Evolutionary conservation across 345 rosid species (phyloP).

Genomic region (Moricandia arvensis): DNA sequence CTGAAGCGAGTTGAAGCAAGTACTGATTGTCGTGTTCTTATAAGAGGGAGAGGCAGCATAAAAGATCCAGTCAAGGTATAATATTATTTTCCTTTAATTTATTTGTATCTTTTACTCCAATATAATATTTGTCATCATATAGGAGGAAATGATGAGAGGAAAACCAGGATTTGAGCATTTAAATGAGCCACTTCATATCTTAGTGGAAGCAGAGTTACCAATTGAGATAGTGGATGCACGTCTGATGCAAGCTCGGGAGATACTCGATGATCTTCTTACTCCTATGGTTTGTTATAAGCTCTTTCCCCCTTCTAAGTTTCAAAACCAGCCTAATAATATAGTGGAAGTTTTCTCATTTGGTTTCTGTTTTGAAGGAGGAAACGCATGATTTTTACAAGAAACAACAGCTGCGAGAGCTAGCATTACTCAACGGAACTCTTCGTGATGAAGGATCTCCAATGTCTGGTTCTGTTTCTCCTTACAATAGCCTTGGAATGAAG

Average conservation of each 20-base stretch:
- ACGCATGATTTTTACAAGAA: conserved; percentile 94
- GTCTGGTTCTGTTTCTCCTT: conserved; percentile 93
- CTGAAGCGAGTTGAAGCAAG: conserved; percentile 96
- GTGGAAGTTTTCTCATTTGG: not conserved
- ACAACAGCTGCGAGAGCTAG: conserved; percentile 94
- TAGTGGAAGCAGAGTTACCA: conserved; percentile 92
- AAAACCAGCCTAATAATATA: not conserved
- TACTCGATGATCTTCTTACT: conserved; percentile 87
- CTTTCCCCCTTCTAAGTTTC: not conserved
- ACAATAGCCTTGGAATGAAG: conserved; percentile 90
- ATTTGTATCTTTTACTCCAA: not conserved
- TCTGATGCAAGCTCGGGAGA: conserved; percentile 88
- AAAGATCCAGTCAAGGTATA: conserved; percentile 85
- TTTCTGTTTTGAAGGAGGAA: conserved; percentile 59
- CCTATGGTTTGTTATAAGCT: conserved; percentile 60
- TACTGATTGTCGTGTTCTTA: conserved; percentile 89
- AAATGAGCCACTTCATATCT: conserved; percentile 89
- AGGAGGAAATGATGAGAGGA: conserved; percentile 98
- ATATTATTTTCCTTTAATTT: not conserved
- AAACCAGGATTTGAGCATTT: conserved; percentile 95
- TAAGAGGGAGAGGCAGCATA: conserved; percentile 93
- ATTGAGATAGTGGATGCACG: conserved; percentile 88
- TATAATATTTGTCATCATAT: conserved; percentile 12
- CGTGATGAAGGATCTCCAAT: conserved; percentile 93
- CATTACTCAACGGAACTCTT: conserved; percentile 87